phyloP scores from a whole-genome alignment of 805 yeast species.

The Lachancea cidri region DNA sequence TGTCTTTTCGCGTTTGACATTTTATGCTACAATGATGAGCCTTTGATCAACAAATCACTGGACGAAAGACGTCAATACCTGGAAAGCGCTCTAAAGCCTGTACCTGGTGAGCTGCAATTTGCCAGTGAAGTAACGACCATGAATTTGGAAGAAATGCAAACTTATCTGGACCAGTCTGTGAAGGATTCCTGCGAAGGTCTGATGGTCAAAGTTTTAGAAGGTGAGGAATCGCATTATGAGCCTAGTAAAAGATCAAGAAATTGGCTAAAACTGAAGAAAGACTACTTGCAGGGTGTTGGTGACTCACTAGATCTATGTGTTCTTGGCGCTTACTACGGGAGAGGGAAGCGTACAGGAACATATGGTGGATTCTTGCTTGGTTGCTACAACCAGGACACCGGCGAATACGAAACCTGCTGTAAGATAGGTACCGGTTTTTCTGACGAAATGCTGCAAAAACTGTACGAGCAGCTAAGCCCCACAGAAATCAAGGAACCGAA shows the following conservation, averaged over 20 bases:
- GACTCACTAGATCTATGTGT: conserved; percentile 93
- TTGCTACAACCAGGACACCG: conserved; percentile 83
- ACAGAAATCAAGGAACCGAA: conserved; percentile 63
- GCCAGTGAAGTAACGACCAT: conserved; percentile 73
- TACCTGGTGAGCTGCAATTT: conserved; percentile 74
- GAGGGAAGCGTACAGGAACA: conserved; percentile 90
- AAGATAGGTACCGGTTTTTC: conserved; percentile 97
- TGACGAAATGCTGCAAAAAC: conserved; percentile 66
- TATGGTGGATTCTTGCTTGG: conserved; percentile 94
- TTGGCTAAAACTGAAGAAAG: conserved; percentile 94
- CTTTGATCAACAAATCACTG: conserved; percentile 62
- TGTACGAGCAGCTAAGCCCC: conserved; percentile 59
- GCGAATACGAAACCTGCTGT: conserved; percentile 91
- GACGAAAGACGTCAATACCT: conserved; percentile 64
- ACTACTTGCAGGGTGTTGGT: conserved; percentile 91
- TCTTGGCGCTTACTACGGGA: conserved; percentile 88
- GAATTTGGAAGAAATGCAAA: conserved; percentile 68
- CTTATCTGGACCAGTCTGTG: conserved; percentile 82
- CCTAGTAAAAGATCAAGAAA: conserved; percentile 93
- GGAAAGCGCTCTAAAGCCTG: conserved; percentile 48
- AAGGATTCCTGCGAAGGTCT: conserved; percentile 91
- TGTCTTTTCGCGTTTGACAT: conserved; percentile 92
- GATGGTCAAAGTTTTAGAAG: conserved; percentile 88
- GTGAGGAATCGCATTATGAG: conserved; percentile 77
- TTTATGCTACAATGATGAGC: conserved; percentile 65